Base-by-base conservation (phyloP, 2,329 filamentous ascomycete species). In the Moelleriella libera region DNA sequence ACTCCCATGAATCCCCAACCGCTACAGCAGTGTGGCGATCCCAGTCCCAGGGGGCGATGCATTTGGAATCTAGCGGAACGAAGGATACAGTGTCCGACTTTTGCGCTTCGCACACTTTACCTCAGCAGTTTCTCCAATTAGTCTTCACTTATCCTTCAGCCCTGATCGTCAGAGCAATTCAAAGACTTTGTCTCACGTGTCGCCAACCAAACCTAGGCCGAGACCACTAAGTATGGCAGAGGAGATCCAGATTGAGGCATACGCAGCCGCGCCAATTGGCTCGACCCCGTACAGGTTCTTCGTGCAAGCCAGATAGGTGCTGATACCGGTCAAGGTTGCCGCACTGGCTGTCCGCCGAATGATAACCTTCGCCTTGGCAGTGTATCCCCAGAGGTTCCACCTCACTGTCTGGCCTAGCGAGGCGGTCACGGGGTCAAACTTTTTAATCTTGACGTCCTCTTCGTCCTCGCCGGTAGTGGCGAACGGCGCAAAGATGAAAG, bases 401-500 rank as follows among this genome's bases (percentile, higher is more conserved):
- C 72, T 68, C 32, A 94, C 59, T 2, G 85, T 90, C 63, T 92
- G 77, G 30, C 69, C 64, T 14, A 94, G 69, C 1, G 74, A 78
- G 1, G 85, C 82, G 12, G 69, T 75, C 30, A 70, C 74, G 0
- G 83, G 77, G 54, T 88, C 71, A 57, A 88, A 87, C 30, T 68
- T 60, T 32, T 62, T 61, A 28, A 68, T 63, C 53, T 70, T 65
- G 47, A 70, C 70, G 51, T 80, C 71, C 52, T 69, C 66, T 42
- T 61, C 59, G 12, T 67, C 70, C 30, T 65, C 67, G 30, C 71
- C 74, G 0, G 75, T 71, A 11, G 69, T 73, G 14, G 78, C 75
- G 28, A 78, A 75, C 2, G 83, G 80, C 40, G 78, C 76, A 62
- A 95, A 94, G 54, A 96, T 78, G 61, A 94, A 90, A 43, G 76